Conservation (phyloP, 169 alveolate species). For the Cryptosporidium andersoni region DNA sequence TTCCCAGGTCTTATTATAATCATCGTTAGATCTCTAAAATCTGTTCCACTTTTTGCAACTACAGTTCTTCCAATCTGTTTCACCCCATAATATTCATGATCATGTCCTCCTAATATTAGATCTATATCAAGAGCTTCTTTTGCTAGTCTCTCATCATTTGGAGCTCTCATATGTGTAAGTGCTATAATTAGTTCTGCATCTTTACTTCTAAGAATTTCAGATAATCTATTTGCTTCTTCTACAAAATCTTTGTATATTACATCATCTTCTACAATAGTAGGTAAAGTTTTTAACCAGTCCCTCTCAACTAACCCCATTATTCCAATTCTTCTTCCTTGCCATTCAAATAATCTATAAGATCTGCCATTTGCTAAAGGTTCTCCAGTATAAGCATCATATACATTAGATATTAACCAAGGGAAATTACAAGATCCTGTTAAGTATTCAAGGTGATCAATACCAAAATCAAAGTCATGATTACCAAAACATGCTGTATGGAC, state of each 20-base stretch:
- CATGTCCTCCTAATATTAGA: slow-evolving; percentile 91
- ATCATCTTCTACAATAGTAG: slow-evolving; percentile 79
- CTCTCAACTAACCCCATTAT: slow-evolving; percentile 86
- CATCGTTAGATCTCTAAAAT: slow-evolving; percentile 83
- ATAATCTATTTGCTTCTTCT: slow-evolving; percentile 77
- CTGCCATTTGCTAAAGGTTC: slow-evolving; percentile 81
- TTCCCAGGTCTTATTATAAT: slow-evolving; percentile 76
- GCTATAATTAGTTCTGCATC: slow-evolving; percentile 89
- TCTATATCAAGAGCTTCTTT: slow-evolving; percentile 82
- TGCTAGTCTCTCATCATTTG: slow-evolving; percentile 86
- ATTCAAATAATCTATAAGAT: slow-evolving; percentile 78
- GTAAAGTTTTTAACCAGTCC: slow-evolving; percentile 89
- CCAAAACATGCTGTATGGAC: slow-evolving; percentile 91
- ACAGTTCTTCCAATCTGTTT: slow-evolving; percentile 74
- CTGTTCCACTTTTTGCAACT: slow-evolving; percentile 87
- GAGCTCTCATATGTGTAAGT: slow-evolving; percentile 89
- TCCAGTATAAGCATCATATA: slow-evolving; percentile 77
- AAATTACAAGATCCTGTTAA: slow-evolving; percentile 77
- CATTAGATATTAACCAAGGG: slow-evolving; percentile 86
- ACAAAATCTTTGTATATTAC: slow-evolving; percentile 83
- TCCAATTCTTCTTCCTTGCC: slow-evolving; percentile 84
- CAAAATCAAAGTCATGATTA: slow-evolving; percentile 92
- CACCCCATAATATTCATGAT: slow-evolving; percentile 80
- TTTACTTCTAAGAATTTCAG: slow-evolving; percentile 77
- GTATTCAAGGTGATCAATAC: slow-evolving; percentile 83